These are phyloP conservation scores for Rhodamnia rubescens DNA, from an alignment of 345 rosid genomes.

Conservation along the genomic window DNA sequence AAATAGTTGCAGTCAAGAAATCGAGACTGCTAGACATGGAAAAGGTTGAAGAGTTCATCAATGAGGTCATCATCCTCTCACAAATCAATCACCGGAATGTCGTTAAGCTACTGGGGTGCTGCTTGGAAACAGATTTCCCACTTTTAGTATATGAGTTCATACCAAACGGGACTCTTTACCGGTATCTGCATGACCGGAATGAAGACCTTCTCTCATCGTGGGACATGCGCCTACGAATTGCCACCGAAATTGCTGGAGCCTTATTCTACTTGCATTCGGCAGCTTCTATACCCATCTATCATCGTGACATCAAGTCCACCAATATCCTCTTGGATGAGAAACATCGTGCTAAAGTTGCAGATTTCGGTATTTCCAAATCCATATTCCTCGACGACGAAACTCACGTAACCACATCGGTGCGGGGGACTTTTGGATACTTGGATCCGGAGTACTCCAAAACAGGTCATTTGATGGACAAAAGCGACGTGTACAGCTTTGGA, in stretches of 20 bases:
- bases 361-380: neutral
- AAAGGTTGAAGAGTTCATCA: neutral
- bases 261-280: slow-evolving; percentile 2
- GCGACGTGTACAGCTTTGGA: neutral
- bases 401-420: slow-evolving; percentile 1
- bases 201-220: neutral
- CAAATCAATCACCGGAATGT: neutral
- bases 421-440: neutral
- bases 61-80: neutral
- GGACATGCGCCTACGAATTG: slow-evolving; percentile 1
- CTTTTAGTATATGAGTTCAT: slow-evolving; percentile 1
- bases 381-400: neutral
- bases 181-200: neutral
- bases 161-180: neutral
- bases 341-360: neutral
- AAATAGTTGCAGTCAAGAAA: slow-evolving; percentile 1
- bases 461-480: neutral
- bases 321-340: neutral
- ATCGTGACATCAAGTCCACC: neutral
- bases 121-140: neutral
- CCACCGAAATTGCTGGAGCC: neutral
- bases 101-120: neutral
- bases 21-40: neutral
- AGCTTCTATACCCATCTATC: neutral
- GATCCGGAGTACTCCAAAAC: neutral